Conservation (phyloP, 2,329 filamentous ascomycete genomes). For the Neodidymelliopsis sp. region DNA sequence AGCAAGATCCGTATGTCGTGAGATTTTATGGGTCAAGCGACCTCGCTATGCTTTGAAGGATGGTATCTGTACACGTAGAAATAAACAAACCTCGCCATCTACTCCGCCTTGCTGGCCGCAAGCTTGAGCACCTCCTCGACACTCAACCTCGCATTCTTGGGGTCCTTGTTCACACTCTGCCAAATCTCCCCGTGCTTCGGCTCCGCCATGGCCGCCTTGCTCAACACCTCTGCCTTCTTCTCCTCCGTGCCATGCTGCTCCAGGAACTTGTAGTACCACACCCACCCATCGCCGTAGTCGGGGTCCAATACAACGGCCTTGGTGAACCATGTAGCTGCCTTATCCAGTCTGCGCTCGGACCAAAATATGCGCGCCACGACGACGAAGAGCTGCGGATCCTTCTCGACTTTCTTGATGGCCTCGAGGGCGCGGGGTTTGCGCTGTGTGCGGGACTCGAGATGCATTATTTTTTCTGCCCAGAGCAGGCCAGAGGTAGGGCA, state of each 20-base stretch:
- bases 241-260: slow-evolving; percentile 92
- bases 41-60: background rate
- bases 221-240: slow-evolving; percentile 84
- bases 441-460: slow-evolving; percentile 89
- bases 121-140: slow-evolving; percentile 84
- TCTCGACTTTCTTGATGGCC: slow-evolving; percentile 96
- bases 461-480: slow-evolving; percentile 95
- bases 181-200: slow-evolving; percentile 93
- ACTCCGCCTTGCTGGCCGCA: slow-evolving; percentile 69
- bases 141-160: slow-evolving; percentile 76
- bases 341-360: slow-evolving; percentile 89
- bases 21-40: too few species aligned
- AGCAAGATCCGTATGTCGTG: too few species aligned
- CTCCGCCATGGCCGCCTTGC: slow-evolving; percentile 82
- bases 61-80: background rate
- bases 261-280: slow-evolving; percentile 96
- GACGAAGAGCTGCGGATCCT: slow-evolving; percentile 86
- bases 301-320: slow-evolving; percentile 89
- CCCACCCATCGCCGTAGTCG: slow-evolving; percentile 92
- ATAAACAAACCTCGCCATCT: background rate
- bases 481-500: slow-evolving; percentile 86
- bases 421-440: slow-evolving; percentile 90
- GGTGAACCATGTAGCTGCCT: slow-evolving; percentile 96
- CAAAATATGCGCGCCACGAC: slow-evolving; percentile 96
- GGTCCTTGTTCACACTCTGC: slow-evolving; percentile 86